A percentile compares a stretch with the other conserved stretches of the same genome.
Evolutionary conservation across 1,284 basidiomycete species (phyloP).

Genomic region (Coniferiporia sulphurascens): DNA sequence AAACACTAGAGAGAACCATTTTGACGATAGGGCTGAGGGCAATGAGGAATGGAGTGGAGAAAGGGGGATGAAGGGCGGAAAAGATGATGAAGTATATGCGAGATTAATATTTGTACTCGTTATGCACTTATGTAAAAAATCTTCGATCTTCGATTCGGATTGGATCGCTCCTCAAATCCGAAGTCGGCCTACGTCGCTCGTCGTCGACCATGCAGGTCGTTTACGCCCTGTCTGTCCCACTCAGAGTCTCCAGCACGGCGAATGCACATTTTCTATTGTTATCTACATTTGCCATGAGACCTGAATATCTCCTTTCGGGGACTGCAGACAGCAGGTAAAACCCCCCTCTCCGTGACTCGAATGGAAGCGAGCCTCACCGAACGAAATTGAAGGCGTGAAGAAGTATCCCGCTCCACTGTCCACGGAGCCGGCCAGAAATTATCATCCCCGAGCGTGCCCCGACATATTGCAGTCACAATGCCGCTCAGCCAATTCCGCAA

Average conservation of each 20-base stretch:
- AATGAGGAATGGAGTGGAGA: conserved; percentile 1
- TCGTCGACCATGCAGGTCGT: too few relatives aligned
- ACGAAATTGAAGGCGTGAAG: too few relatives aligned
- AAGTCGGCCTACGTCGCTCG: background rate
- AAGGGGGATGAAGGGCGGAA: conserved; percentile 2
- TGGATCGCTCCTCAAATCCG: background rate
- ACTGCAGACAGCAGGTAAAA: too few relatives aligned
- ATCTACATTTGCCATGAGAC: too few relatives aligned
- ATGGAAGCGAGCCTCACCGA: too few relatives aligned
- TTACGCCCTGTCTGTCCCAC: too few relatives aligned
- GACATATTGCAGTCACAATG: background rate
- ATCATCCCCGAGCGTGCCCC: background rate
- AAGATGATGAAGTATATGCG: conserved; percentile 1
- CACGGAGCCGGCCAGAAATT: background rate
- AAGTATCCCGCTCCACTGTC: too few relatives aligned
- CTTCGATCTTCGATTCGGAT: background rate
- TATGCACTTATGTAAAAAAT: conserved; percentile 4
- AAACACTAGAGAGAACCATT: conserved; percentile 81
- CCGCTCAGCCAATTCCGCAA: too few relatives aligned
- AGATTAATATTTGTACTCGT: background rate
- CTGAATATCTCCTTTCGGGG: too few relatives aligned
- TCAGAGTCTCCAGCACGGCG: too few relatives aligned
- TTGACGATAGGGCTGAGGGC: conserved; percentile 14
- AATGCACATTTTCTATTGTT: too few relatives aligned
- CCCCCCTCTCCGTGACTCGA: too few relatives aligned